Evolutionary conservation across 2,329 filamentous ascomycete species (phyloP).

Genomic region (Epichloe hybrida): DNA sequence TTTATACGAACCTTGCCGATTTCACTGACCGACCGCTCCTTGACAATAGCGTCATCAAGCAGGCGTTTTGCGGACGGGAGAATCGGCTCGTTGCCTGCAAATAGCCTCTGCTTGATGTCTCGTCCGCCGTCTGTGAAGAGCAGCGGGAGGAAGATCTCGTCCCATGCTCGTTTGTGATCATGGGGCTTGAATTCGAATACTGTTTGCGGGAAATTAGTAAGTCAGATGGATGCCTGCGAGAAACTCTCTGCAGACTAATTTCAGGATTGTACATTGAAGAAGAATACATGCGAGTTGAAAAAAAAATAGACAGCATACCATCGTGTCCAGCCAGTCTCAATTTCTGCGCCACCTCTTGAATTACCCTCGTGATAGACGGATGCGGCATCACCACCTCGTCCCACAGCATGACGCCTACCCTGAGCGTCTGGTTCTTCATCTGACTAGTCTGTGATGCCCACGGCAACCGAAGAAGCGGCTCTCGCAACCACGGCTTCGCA

Average conservation of each 20-base stretch:
- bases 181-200: conserved; percentile 6
- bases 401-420: conserved; percentile 26
- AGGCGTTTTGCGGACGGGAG: conserved; percentile 36
- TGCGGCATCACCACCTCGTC: conserved; percentile 48
- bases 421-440: conserved; percentile 5
- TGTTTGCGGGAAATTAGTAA: neutral
- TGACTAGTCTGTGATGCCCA: conserved; percentile 4
- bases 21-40: conserved; percentile 31
- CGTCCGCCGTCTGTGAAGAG: conserved; percentile 49
- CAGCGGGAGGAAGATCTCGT: conserved; percentile 26
- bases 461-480: conserved; percentile 18
- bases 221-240: too few relatives aligned
- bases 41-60: conserved; percentile 33
- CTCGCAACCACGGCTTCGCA: conserved; percentile 20
- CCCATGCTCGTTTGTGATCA: conserved; percentile 6
- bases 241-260: too few relatives aligned
- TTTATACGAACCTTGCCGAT: conserved; percentile 23
- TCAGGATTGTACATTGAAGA: too few relatives aligned
- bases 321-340: conserved; percentile 33
- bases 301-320: conserved; percentile 20
- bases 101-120: conserved; percentile 36
- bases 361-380: conserved; percentile 42
- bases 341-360: conserved; percentile 38
- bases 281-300: too few relatives aligned
- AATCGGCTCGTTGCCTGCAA: conserved; percentile 41